These are phyloP conservation scores for Veloboletus limbatus DNA, from an alignment of 1,284 basidiomycete species.

Conservation along the genomic window DNA sequence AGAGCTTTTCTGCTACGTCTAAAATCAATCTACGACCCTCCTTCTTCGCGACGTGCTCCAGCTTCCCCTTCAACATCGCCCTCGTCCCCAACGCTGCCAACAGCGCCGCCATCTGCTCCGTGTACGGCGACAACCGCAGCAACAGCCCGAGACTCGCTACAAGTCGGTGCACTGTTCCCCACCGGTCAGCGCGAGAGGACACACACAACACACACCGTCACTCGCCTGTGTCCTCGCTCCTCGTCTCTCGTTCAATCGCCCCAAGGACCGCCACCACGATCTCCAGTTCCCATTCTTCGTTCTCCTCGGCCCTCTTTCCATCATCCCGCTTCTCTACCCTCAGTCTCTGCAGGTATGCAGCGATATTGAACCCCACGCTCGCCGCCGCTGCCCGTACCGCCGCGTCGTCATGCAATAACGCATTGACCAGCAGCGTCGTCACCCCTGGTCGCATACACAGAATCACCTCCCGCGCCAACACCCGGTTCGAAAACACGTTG, in stretches of 20 bases:
- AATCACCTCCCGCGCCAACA: conserved; percentile 55
- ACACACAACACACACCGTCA: conserved; percentile 19
- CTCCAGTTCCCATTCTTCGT: conserved; percentile 84
- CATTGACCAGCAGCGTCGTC: conserved; percentile 57
- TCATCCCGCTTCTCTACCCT: conserved; percentile 45
- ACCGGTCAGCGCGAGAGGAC: conserved; percentile 2
- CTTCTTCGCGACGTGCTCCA: conserved; percentile 55
- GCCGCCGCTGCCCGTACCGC: conserved; percentile 76
- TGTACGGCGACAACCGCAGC: conserved; percentile 65
- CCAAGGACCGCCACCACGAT: conserved; percentile 76
- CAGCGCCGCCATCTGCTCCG: conserved; percentile 54
- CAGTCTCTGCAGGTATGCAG: conserved; percentile 60
- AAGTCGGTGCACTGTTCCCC: conserved; percentile 69
- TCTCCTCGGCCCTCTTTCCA: conserved; percentile 40
- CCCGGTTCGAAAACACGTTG: conserved; percentile 62
- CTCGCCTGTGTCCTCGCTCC: conserved; percentile 78
- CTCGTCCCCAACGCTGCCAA: conserved; percentile 70
- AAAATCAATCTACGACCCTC: conserved; percentile 59
- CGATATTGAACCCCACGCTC: conserved; percentile 76
- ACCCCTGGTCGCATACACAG: conserved; percentile 37
- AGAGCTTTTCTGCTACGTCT: conserved; percentile 57
- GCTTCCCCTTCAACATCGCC: conserved; percentile 50
- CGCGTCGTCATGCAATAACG: conserved; percentile 66
- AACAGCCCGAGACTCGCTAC: conserved; percentile 73
- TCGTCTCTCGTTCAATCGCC: conserved; percentile 68